phyloP scores from a whole-genome alignment of 2,329 filamentous ascomycete species.

The Paracorniculantispora psalliotae region DNA sequence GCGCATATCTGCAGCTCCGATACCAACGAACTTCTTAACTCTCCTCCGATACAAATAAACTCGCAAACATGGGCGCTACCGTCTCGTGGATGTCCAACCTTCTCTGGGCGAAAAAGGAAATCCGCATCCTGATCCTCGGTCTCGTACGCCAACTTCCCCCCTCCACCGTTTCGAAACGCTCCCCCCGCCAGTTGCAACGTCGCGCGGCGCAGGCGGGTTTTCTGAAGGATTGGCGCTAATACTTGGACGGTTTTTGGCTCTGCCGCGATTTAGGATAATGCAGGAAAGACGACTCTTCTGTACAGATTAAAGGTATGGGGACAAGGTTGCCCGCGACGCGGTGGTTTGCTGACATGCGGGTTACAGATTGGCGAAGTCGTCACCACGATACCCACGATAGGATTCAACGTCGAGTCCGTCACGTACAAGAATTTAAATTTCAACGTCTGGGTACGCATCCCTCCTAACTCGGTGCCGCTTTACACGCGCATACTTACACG shows the following conservation, averaged over 20 bases:
- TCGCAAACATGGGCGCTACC: conserved; percentile 54
- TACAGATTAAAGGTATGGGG: conserved; percentile 90
- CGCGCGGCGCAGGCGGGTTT: no score
- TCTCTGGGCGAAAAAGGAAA: conserved; percentile 93
- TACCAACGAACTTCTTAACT: neutral
- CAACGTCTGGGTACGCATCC: conserved; percentile 81
- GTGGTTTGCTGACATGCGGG: conserved; percentile 14
- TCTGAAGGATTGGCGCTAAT: neutral
- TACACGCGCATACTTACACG: conserved; percentile 11
- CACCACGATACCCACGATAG: conserved; percentile 97
- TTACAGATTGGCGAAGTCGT: conserved; percentile 94
- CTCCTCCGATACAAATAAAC: conserved; percentile 9
- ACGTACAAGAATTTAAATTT: conserved; percentile 98
- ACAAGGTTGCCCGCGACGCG: neutral
- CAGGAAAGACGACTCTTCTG: conserved; percentile 93
- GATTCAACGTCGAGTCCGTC: conserved; percentile 98
- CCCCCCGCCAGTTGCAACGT: neutral
- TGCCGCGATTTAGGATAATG: conserved; percentile 70
- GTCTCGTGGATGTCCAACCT: conserved; percentile 68
- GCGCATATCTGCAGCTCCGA: neutral
- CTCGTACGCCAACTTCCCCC: conserved; percentile 56
- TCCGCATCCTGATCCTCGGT: conserved; percentile 89
- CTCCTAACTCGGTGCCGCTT: neutral
- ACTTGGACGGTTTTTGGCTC: neutral
- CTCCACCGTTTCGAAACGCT: neutral